Evolutionary conservation across 202 grass and related monocot genomes (phyloP), one percentile per base, ranked within the genome.

Genomic region (Dendrocalamus latiflorus): DNA sequence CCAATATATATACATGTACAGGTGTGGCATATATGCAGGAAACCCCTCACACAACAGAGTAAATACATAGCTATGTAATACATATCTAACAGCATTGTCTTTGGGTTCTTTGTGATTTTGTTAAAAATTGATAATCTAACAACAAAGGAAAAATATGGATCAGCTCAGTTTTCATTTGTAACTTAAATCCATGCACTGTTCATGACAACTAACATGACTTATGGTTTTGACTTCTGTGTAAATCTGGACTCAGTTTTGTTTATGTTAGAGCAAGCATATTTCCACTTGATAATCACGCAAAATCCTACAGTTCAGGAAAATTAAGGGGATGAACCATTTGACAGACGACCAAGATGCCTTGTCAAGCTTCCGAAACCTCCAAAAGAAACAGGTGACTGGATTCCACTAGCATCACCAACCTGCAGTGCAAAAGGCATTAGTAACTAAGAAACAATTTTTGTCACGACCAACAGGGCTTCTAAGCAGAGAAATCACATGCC

Each of bases 321-420:
- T 34, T 33, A 11, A 86, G 25, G 20, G 68, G 34, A 77, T 80
- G 45, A 61, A 97, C 94, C 95, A 84, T 71, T 91, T 72, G 95
- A 93, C 58, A 98, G 78, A 45, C 92, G 95, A 18, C 87, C 78
- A 78, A 98, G 78, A 75, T 98, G 95, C 70, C 95, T 92, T 3
- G 87, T 93, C 83, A 98, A 83, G 77, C 95, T 98, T 65, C 95
- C 95, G 72, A 98, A 98, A 82, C 95, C 95, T 78, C 92, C 92
- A 90, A 98, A 98, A 41, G 92, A 95, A 85, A 98, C 95, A 62
- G 95, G 95, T 75, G 95, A 98, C 59, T 95, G 92, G 76, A 98
- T 95, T 75, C 95, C 95, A 85, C 95, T 98, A 48, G 95, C 95
- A 90, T 98, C 95, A 20, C 95, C 95, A 69, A 98, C 89, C 95